Evolutionary conservation across 129 eudicot species (phyloP).

Genomic region (Pseudognaphalium luteoalbum): DNA sequence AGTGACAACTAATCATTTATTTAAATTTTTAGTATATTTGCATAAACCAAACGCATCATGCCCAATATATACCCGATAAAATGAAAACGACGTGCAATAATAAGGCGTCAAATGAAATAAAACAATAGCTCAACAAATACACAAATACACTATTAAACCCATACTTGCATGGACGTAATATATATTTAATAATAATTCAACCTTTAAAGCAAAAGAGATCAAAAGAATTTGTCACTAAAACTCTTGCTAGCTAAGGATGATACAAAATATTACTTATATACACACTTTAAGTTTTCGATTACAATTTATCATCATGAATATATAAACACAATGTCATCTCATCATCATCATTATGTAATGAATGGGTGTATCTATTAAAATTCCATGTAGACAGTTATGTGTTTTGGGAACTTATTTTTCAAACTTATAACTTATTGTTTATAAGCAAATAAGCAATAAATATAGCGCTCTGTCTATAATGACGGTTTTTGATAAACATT

Average conservation of each 20-base stretch:
- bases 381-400: too few species aligned
- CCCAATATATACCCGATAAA: neutral
- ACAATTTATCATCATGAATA: neutral
- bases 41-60: neutral
- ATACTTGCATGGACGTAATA: neutral
- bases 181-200: neutral
- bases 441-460: too few species aligned
- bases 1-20: neutral
- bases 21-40: neutral
- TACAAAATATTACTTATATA: neutral
- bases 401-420: too few species aligned
- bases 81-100: constrained; percentile 18
- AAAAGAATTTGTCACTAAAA: neutral
- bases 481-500: too few species aligned
- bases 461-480: too few species aligned
- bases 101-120: constrained; percentile 19
- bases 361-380: too few species aligned
- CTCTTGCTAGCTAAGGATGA: neutral
- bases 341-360: too few species aligned
- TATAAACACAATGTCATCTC: too few species aligned
- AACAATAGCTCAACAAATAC: neutral
- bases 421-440: too few species aligned
- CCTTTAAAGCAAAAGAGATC: neutral
- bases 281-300: too few species aligned
- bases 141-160: neutral